A percentile compares a stretch with the other conserved stretches of the same genome.
Conservation (phyloP, 352 stramenopile genomes). For the Pythium volutum region DNA sequence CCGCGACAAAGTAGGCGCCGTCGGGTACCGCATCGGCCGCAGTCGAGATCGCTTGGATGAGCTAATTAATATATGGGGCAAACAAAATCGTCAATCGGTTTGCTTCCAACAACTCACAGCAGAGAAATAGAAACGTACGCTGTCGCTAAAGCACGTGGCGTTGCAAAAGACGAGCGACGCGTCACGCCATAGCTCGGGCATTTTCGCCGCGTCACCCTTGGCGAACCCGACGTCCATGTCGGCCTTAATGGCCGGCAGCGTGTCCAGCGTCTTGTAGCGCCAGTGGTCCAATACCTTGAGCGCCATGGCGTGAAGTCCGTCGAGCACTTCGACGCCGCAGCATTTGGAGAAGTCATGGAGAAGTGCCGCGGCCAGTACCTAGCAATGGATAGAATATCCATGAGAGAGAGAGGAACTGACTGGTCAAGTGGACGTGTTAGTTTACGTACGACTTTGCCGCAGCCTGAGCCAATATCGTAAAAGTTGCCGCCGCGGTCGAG, state of each 20-base stretch:
- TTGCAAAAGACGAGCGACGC: constrained; percentile 67
- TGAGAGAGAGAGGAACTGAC: neutral
- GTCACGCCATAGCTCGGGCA: constrained; percentile 47
- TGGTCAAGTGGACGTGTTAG: neutral
- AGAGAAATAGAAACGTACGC: constrained; percentile 12
- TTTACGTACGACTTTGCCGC: constrained; percentile 60
- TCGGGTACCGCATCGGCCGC: constrained; percentile 43
- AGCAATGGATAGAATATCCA: neutral
- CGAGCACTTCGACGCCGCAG: constrained; percentile 62
- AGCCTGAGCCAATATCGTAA: constrained; percentile 68
- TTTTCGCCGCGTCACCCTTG: constrained; percentile 44
- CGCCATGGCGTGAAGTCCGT: constrained; percentile 54
- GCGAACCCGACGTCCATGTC: constrained; percentile 57
- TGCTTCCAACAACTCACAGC: neutral
- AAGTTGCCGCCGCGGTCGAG: constrained; percentile 64
- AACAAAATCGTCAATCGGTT: no score
- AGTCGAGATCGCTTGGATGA: constrained; percentile 32
- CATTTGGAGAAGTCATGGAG: constrained; percentile 68
- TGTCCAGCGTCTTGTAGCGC: constrained; percentile 63
- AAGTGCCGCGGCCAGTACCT: constrained; percentile 57
- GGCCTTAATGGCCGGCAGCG: constrained; percentile 41
- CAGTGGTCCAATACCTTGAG: constrained; percentile 63
- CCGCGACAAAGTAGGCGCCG: constrained; percentile 55
- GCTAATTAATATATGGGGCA: constrained; percentile 10
- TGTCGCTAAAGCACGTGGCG: constrained; percentile 69